Evolutionary conservation across 2,329 filamentous ascomycete genomes (phyloP).

Genomic region (Venturia nashicola): DNA sequence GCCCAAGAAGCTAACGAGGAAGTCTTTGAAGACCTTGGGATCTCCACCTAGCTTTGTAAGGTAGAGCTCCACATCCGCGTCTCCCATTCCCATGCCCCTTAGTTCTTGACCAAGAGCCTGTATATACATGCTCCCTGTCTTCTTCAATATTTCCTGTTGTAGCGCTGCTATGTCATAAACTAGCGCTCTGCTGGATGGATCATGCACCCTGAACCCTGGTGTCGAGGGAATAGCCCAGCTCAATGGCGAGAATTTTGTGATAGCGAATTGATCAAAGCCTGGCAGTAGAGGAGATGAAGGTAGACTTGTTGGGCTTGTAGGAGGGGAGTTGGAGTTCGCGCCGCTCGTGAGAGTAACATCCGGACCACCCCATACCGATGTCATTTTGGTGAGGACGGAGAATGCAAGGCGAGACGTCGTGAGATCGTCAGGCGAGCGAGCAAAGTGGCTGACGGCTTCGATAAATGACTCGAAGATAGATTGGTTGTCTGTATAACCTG

Average conservation of each 20-base stretch:
- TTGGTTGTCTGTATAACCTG: slow-evolving; percentile 56
- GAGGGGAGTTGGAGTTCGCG: slow-evolving; percentile 23
- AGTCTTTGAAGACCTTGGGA: slow-evolving; percentile 8
- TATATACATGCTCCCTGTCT: slow-evolving; percentile 75
- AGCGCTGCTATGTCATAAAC: slow-evolving; percentile 76
- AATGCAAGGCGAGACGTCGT: slow-evolving; percentile 65
- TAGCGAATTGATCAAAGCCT: slow-evolving; percentile 85
- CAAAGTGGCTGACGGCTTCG: slow-evolving; percentile 70
- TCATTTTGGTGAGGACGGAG: slow-evolving; percentile 71
- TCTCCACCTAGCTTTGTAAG: slow-evolving; percentile 30
- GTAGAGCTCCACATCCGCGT: slow-evolving; percentile 53
- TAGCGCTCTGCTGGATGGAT: slow-evolving; percentile 81
- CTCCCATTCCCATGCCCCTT: slow-evolving; percentile 50
- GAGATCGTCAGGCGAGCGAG: slow-evolving; percentile 60
- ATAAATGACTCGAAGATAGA: slow-evolving; percentile 81
- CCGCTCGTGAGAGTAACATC: slow-evolving; percentile 36
- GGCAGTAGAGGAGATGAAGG: slow-evolving; percentile 47
- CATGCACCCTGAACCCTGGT: slow-evolving; percentile 66
- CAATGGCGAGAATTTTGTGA: slow-evolving; percentile 75
- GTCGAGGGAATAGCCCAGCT: slow-evolving; percentile 83
- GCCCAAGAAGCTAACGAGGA: slow-evolving; percentile 8
- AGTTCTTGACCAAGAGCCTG: slow-evolving; percentile 56
- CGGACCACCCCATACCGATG: slow-evolving; percentile 78
- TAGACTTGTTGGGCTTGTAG: slow-evolving; percentile 2
- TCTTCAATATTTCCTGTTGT: slow-evolving; percentile 81